phyloP scores from a whole-genome alignment of 805 yeast genomes.

The Metschnikowia similis region DNA sequence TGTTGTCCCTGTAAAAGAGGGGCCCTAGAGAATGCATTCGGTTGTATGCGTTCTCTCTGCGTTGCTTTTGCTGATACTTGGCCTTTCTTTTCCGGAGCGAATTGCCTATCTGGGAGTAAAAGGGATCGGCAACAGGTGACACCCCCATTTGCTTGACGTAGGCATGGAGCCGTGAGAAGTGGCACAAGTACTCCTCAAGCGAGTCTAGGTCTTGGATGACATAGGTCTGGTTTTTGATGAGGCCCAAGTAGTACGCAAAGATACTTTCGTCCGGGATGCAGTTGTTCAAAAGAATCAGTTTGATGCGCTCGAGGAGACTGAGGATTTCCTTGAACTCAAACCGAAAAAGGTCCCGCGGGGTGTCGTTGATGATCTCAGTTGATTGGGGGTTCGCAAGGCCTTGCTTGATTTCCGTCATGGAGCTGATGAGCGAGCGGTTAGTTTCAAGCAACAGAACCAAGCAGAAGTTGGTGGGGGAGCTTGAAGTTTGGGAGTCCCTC shows the following conservation, averaged over 20 bases:
- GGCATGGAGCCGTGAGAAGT: conserved; percentile 9
- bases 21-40: neutral
- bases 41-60: neutral
- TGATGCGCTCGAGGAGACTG: conserved; percentile 11
- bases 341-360: conserved; percentile 10
- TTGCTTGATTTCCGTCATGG: neutral
- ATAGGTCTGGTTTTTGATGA: conserved; percentile 11
- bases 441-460: conserved; percentile 1
- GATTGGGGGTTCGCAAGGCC: neutral
- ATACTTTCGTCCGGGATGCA: conserved; percentile 21
- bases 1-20: neutral
- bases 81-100: neutral
- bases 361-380: conserved; percentile 5
- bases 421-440: conserved; percentile 1
- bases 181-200: conserved; percentile 15
- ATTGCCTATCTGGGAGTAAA: neutral
- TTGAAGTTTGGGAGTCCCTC: neutral
- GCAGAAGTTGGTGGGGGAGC: neutral
- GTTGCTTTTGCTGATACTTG: neutral
- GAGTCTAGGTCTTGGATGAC: conserved; percentile 12
- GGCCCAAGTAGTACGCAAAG: conserved; percentile 29
- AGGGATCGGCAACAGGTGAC: neutral
- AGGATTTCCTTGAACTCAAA: conserved; percentile 6
- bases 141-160: neutral
- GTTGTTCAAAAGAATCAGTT: conserved; percentile 12